Conservation (phyloP, 83 land plant genomes). For the Thuja plicata region DNA sequence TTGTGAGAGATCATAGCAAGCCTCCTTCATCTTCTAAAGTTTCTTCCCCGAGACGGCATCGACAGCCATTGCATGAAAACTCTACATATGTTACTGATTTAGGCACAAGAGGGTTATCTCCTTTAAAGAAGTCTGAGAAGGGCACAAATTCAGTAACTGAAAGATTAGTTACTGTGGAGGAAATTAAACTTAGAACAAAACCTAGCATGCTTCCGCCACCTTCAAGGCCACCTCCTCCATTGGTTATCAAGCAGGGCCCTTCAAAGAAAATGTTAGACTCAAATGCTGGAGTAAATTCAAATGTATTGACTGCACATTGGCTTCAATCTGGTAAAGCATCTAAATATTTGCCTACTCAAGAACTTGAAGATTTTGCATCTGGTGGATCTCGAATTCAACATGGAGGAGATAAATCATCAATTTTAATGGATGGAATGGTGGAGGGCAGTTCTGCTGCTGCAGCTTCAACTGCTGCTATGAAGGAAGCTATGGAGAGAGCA, state of each 20-base stretch:
- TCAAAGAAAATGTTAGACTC: conserved; percentile 4
- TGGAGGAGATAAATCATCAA: conserved; percentile 23
- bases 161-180: conserved; percentile 68
- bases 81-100: conserved; percentile 8
- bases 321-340: conserved; percentile 19
- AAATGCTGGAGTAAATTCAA: conserved; percentile 8
- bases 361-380: conserved; percentile 69
- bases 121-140: conserved; percentile 24
- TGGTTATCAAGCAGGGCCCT: conserved; percentile 19
- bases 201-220: conserved; percentile 86
- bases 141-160: conserved; percentile 42
- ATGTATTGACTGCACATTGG: conserved; percentile 18
- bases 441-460: conserved; percentile 46
- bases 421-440: conserved; percentile 35
- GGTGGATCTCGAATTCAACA: conserved; percentile 28
- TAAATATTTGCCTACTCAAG: conserved; percentile 44
- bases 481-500: conserved; percentile 79
- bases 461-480: conserved; percentile 84
- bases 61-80: conserved; percentile 15
- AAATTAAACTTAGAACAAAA: conserved; percentile 73
- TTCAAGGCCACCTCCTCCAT: conserved; percentile 74
- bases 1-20: conserved; percentile 14
- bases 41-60: conserved; percentile 9
- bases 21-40: conserved; percentile 10
- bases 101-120: background rate